Conservation (phyloP, 257 asterid species). For the Ilex aquifolium region DNA sequence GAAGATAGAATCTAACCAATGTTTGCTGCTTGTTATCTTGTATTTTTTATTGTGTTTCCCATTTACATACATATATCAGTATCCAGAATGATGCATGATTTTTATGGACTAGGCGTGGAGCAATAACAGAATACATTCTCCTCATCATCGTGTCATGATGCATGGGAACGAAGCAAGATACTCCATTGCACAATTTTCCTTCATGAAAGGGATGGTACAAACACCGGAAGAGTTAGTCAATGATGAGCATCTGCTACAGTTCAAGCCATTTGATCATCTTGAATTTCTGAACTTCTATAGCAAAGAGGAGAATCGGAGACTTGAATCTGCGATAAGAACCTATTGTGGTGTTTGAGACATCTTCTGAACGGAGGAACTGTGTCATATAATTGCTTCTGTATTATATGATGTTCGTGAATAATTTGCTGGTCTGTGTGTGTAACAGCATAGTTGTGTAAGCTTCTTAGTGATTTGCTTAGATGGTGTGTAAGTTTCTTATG, state of each 20-base stretch:
- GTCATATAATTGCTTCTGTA: no score
- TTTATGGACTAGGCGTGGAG: slow-evolving; percentile 56
- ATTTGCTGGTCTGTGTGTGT: no score
- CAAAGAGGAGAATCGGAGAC: slow-evolving; percentile 59
- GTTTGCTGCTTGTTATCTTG: no score
- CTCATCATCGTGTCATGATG: slow-evolving; percentile 56
- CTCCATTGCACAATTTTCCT: slow-evolving; percentile 66
- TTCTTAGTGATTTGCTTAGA: no score
- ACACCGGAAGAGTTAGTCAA: slow-evolving; percentile 58
- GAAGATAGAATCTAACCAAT: no score
- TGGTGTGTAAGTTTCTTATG: no score
- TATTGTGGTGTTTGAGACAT: slow-evolving; percentile 50
- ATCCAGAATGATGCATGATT: neutral
- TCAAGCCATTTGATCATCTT: slow-evolving; percentile 57
- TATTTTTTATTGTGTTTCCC: no score
- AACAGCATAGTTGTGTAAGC: no score
- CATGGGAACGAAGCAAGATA: slow-evolving; percentile 51
- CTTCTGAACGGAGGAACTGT: neutral
- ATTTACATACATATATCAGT: no score
- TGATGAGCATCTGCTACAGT: slow-evolving; percentile 43
- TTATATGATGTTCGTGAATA: no score
- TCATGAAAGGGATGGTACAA: slow-evolving; percentile 45
- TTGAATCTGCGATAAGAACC: slow-evolving; percentile 44
- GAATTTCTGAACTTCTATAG: slow-evolving; percentile 52
- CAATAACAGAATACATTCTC: slow-evolving; percentile 55